A percentile compares a stretch with the other conserved stretches of the same genome.
Evolutionary conservation across 2,329 filamentous ascomycete species (phyloP).

Genomic region (Cercospora beticola): DNA sequence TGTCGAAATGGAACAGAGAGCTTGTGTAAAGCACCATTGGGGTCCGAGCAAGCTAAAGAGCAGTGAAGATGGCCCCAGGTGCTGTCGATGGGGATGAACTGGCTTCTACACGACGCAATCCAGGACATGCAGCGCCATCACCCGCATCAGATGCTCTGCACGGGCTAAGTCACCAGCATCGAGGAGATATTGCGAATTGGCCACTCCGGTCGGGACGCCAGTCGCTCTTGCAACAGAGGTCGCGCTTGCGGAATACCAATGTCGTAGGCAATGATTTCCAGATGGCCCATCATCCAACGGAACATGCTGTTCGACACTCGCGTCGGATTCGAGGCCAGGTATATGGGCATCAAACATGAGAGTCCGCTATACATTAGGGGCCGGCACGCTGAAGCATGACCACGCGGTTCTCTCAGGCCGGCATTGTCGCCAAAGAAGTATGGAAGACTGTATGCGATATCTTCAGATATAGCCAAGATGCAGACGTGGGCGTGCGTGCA

Average conservation of each 20-base stretch:
- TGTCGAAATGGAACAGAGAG: background rate
- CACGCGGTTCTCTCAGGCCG: background rate
- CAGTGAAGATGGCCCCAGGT: too few species aligned
- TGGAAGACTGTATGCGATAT: conserved; percentile 15
- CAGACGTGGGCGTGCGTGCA: background rate
- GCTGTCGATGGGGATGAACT: too few species aligned
- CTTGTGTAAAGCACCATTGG: background rate
- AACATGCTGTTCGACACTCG: conserved; percentile 8
- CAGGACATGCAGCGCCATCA: too few species aligned
- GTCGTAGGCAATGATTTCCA: conserved; percentile 5
- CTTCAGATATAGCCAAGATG: conserved; percentile 7
- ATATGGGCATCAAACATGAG: conserved; percentile 15
- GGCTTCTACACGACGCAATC: too few species aligned
- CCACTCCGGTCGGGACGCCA: background rate
- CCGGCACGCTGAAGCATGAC: background rate
- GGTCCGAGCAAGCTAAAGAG: too few species aligned
- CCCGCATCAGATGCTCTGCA: too few species aligned
- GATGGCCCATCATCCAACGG: conserved; percentile 11
- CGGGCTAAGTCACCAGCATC: too few species aligned
- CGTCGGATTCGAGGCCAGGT: conserved; percentile 10
- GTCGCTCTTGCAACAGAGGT: background rate
- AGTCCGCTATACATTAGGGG: conserved; percentile 9
- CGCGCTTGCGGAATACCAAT: conserved; percentile 3
- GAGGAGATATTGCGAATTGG: too few species aligned
- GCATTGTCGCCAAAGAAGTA: conserved; percentile 16